A percentile compares a stretch with the other conserved stretches of the same genome.
These are phyloP conservation scores for Xylaria sp. DNA, from an alignment of 2,329 filamentous ascomycete species.

Conservation along the genomic window DNA sequence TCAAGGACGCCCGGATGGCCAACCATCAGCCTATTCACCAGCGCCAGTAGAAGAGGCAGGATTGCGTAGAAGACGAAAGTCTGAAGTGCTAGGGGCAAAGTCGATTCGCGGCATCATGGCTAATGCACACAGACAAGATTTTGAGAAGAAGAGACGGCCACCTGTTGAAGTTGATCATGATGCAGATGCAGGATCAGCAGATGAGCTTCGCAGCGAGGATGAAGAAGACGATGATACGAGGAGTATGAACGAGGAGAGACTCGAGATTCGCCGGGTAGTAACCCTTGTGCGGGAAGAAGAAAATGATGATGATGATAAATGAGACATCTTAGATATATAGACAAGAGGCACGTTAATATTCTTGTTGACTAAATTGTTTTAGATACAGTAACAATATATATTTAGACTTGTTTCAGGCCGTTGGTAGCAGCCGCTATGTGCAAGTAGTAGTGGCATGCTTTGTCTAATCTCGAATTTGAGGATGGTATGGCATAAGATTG, in stretches of 20 bases:
- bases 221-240: conserved; percentile 49
- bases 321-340: neutral
- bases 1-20: conserved; percentile 20
- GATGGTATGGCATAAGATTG: neutral
- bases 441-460: no score
- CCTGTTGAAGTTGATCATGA: conserved; percentile 52
- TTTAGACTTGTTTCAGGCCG: neutral
- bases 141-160: conserved; percentile 77
- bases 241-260: conserved; percentile 43
- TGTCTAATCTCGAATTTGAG: neutral
- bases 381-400: neutral
- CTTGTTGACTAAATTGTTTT: neutral
- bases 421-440: neutral
- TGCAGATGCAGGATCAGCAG: conserved; percentile 47
- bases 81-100: conserved; percentile 43
- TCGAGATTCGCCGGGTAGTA: conserved; percentile 40
- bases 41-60: conserved; percentile 39
- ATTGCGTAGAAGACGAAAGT: conserved; percentile 39
- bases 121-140: conserved; percentile 88
- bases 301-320: conserved; percentile 26
- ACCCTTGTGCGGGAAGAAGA: conserved; percentile 33
- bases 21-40: conserved; percentile 30
- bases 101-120: conserved; percentile 74
- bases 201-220: conserved; percentile 50
- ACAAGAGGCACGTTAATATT: neutral